Evolutionary conservation across 352 stramenopile genomes (phyloP).

Genomic region (Phytophthora brassicae): DNA sequence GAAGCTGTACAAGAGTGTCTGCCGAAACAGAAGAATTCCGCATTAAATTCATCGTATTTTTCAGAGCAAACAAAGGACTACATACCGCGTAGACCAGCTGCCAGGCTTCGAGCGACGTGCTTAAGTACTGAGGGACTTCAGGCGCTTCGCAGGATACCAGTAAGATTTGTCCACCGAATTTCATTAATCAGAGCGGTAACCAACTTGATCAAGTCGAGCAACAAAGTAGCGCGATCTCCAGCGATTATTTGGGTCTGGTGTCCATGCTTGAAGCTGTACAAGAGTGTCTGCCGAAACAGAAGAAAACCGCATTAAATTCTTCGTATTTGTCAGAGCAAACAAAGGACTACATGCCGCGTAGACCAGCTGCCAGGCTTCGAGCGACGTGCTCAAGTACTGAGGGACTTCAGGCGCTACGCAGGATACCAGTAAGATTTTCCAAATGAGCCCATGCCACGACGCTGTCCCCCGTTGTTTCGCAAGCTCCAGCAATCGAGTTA

Average conservation of each 20-base stretch:
- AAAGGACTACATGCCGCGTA: constrained; percentile 30
- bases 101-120: constrained; percentile 40
- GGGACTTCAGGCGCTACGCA: constrained; percentile 45
- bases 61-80: too few relatives aligned
- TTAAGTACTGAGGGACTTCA: constrained; percentile 31
- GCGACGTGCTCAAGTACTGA: constrained; percentile 28
- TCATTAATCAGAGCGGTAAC: constrained; percentile 59
- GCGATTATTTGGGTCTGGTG: constrained; percentile 20
- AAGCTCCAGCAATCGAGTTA: constrained; percentile 32
- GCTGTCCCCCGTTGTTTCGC: constrained; percentile 25
- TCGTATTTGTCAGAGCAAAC: neutral
- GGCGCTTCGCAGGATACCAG: constrained; percentile 53
- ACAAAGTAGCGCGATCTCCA: constrained; percentile 29
- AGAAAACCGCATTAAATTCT: too few relatives aligned
- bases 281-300: constrained; percentile 38
- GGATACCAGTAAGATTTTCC: constrained; percentile 57
- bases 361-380: constrained; percentile 46
- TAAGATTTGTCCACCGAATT: constrained; percentile 47
- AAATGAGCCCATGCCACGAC: constrained; percentile 55
- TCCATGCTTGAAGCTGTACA: constrained; percentile 33
- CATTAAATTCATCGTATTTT: neutral
- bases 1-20: constrained; percentile 56
- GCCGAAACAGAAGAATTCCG: neutral
- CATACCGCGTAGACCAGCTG: constrained; percentile 44
- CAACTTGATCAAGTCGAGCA: constrained; percentile 62